A percentile compares a stretch with the other conserved stretches of the same genome.
These are phyloP conservation scores for Dillenia suffruticosa DNA, from an alignment of 164 flowering plant species.

Conservation along the genomic window DNA sequence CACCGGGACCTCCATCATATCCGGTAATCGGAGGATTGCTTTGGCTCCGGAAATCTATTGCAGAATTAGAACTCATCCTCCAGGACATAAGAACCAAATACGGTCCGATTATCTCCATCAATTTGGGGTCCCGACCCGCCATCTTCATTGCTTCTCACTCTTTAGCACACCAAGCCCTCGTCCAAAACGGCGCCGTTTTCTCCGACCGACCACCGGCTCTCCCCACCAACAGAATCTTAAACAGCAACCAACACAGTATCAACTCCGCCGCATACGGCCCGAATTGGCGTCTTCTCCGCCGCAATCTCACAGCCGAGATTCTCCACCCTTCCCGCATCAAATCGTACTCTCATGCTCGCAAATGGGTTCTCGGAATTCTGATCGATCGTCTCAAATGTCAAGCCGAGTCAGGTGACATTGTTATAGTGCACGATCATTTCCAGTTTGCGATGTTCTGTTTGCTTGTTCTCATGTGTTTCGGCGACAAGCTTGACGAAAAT, in stretches of 20 bases:
- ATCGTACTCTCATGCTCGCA: background rate
- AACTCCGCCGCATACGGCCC: background rate
- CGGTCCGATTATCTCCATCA: background rate
- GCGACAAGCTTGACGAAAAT: background rate
- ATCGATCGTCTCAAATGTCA: background rate
- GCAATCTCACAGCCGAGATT: background rate
- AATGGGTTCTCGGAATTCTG: background rate
- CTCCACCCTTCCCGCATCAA: background rate
- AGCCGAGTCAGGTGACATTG: background rate
- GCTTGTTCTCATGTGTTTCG: background rate
- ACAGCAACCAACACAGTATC: background rate
- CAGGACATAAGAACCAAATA: background rate
- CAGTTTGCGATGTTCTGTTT: background rate
- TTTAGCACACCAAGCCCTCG: background rate
- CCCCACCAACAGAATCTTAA: background rate
- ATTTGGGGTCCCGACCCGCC: background rate
- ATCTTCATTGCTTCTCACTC: background rate
- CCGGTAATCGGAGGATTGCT: constrained; percentile 30
- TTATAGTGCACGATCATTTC: background rate
- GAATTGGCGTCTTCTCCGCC: background rate
- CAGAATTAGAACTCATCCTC: constrained; percentile 8
- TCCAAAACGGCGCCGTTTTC: background rate
- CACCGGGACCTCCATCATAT: constrained; percentile 37
- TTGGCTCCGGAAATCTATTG: constrained; percentile 19
- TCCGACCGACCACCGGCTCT: background rate